phyloP scores from a whole-genome alignment of 495 filamentous ascomycete genomes.

The Aspergillus sclerotiicarbonarius region DNA sequence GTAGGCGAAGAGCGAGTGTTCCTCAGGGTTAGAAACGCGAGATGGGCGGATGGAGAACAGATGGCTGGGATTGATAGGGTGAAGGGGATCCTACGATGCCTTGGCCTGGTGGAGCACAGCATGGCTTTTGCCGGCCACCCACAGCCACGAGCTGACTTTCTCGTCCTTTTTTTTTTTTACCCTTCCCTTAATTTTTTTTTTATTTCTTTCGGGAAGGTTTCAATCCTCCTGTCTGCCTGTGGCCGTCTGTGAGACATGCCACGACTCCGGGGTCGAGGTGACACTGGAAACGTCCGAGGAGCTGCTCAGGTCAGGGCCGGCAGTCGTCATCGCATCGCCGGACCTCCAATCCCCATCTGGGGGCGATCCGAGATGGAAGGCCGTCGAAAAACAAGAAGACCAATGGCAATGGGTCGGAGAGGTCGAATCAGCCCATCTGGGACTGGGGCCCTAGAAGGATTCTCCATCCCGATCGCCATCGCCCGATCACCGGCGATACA shows the following conservation, averaged over 20 bases:
- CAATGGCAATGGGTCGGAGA: no score
- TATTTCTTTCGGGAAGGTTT: not conserved
- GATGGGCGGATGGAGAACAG: not conserved
- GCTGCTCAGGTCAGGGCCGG: no score
- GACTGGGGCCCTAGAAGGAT: no score
- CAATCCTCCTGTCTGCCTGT: not conserved
- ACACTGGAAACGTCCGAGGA: no score
- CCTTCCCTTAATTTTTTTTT: not conserved
- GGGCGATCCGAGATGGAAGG: no score
- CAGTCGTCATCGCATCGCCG: no score
- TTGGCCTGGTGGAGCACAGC: conserved; percentile 3
- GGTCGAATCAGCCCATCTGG: no score
- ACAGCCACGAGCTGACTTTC: conserved; percentile 17
- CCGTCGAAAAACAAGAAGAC: no score
- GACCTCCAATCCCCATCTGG: no score
- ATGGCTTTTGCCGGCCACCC: conserved; percentile 14
- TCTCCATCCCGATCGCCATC: no score
- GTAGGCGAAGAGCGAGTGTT: not conserved
- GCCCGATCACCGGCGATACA: no score
- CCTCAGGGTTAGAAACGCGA: not conserved
- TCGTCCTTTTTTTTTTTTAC: not conserved
- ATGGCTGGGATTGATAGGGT: not conserved
- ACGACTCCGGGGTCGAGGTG: no score
- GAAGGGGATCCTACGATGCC: not conserved
- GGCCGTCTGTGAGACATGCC: not conserved